A percentile compares a stretch with the other conserved stretches of the same genome.
phyloP scores from a whole-genome alignment of 495 filamentous ascomycete genomes.

The Penicillium parvum region DNA sequence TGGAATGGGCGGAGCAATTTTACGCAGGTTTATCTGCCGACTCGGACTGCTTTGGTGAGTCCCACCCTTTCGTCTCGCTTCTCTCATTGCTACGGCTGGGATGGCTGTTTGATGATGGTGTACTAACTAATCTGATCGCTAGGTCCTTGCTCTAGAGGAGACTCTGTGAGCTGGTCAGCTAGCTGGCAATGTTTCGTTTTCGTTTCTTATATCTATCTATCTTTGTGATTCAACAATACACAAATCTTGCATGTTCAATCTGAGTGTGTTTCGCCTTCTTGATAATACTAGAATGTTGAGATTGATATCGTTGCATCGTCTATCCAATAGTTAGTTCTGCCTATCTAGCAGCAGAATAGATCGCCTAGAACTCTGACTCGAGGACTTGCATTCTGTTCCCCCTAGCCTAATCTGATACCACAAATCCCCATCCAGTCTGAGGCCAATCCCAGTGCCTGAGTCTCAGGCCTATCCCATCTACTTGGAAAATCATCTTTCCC shows the following conservation, averaged over 20 bases:
- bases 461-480: too few species aligned
- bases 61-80: constrained; percentile 1
- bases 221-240: constrained; percentile 9
- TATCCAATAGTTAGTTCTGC: too few species aligned
- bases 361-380: too few species aligned
- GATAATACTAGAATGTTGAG: background rate
- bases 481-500: too few species aligned
- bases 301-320: too few species aligned
- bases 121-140: constrained; percentile 1
- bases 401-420: too few species aligned
- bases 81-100: background rate
- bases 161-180: constrained; percentile 31
- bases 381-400: too few species aligned
- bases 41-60: constrained; percentile 80
- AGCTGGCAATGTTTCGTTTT: too few species aligned
- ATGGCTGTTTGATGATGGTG: constrained; percentile 3
- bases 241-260: constrained; percentile 1
- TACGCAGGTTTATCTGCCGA: constrained; percentile 86
- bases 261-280: constrained; percentile 2
- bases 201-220: too few species aligned
- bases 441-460: too few species aligned
- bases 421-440: too few species aligned
- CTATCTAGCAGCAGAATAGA: too few species aligned
- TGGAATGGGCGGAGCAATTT: constrained; percentile 92
- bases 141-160: constrained; percentile 52